Percentiles rank a stretch among this genome's conserved stretches.
Conservation (phyloP, 495 filamentous ascomycete species). For the Aspergillus sclerotioniger region DNA sequence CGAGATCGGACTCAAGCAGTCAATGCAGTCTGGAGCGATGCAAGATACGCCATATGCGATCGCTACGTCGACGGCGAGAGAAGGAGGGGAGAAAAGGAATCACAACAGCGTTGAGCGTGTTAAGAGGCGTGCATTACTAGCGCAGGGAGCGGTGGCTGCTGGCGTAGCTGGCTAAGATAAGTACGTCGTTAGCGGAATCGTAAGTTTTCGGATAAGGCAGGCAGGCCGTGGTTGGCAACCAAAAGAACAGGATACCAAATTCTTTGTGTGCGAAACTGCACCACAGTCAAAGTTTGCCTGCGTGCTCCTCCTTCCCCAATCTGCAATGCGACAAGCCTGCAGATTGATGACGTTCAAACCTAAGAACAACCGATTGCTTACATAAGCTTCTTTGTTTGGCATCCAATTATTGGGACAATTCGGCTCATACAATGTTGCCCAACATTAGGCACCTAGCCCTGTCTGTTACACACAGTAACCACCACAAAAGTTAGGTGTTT, state of each 20-base stretch:
- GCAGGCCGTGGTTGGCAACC: neutral
- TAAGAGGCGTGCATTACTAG: conserved; percentile 8
- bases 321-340: no score
- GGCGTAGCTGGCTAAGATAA: conserved; percentile 8
- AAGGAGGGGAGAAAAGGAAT: neutral
- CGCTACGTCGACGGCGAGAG: neutral
- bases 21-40: neutral
- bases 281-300: no score
- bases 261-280: no score
- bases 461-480: neutral
- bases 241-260: neutral
- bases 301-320: no score
- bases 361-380: no score
- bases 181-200: conserved; percentile 4
- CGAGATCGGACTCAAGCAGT: conserved; percentile 1
- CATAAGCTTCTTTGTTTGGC: no score
- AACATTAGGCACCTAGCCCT: neutral
- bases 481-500: neutral
- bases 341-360: no score
- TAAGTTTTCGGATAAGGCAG: neutral
- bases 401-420: neutral
- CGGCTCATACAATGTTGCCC: neutral
- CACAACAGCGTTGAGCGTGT: conserved; percentile 2
- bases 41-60: conserved; percentile 9
- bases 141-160: conserved; percentile 12